phyloP scores from a whole-genome alignment of 805 yeast species.

The Saturnispora serradocipensis region DNA sequence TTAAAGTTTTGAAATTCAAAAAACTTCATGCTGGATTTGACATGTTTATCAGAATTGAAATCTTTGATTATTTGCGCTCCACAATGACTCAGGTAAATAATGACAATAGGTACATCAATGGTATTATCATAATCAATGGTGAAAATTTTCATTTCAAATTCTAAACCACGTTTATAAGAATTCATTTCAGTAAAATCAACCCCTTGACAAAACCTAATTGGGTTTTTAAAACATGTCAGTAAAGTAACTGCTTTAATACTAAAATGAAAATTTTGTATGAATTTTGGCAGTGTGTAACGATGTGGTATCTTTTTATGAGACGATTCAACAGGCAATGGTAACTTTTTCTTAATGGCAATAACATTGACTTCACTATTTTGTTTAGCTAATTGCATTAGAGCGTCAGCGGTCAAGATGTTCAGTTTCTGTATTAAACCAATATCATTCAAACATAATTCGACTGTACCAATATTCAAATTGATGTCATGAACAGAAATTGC shows the following conservation, averaged over 20 bases:
- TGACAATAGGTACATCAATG: conserved; percentile 9
- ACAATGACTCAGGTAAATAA: conserved; percentile 9
- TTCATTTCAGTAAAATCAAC: conserved; percentile 24
- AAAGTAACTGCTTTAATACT: conserved; percentile 14
- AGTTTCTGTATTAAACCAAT: conserved; percentile 3
- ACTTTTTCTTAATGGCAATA: not conserved
- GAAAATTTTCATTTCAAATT: conserved; percentile 6
- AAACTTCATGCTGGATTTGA: conserved; percentile 9
- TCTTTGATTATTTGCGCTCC: conserved; percentile 16
- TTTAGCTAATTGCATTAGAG: not conserved
- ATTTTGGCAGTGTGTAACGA: conserved; percentile 5
- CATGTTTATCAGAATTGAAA: conserved; percentile 12
- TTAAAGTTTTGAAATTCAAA: conserved; percentile 11
- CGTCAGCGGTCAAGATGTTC: not conserved
- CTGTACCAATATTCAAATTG: conserved; percentile 2
- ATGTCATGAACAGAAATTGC: conserved; percentile 6
- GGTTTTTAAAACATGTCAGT: conserved; percentile 23
- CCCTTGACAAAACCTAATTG: conserved; percentile 23
- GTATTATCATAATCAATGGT: conserved; percentile 10
- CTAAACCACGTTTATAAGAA: conserved; percentile 22
- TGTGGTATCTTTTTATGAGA: not conserved
- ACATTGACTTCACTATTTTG: not conserved
- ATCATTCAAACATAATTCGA: conserved; percentile 10
- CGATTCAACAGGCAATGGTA: not conserved
- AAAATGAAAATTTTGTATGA: conserved; percentile 9